These are phyloP conservation scores for Kalaharituber pfeilii DNA, from an alignment of 2,329 filamentous ascomycete species.

Conservation along the genomic window DNA sequence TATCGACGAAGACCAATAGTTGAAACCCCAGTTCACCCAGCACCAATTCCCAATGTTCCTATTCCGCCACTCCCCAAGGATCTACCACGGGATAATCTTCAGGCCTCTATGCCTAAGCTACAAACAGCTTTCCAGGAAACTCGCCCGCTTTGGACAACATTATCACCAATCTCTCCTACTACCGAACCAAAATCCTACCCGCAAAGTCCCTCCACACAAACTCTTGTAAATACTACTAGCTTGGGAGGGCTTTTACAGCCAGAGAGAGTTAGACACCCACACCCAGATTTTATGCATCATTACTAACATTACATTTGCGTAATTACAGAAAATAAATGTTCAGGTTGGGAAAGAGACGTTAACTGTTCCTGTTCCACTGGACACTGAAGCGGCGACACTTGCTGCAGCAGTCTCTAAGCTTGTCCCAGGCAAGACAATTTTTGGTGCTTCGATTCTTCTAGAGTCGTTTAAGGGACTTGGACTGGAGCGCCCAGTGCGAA, in stretches of 20 bases:
- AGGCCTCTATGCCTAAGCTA: background rate
- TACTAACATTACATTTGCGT: background rate
- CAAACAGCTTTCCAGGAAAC: background rate
- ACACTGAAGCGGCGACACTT: background rate
- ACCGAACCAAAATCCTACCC: background rate
- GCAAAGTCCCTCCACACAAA: background rate
- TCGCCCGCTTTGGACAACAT: background rate
- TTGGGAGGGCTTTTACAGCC: background rate
- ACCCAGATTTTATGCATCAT: background rate
- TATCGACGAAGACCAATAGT: background rate
- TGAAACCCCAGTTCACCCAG: background rate
- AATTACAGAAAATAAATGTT: background rate
- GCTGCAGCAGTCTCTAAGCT: background rate
- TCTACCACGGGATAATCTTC: background rate
- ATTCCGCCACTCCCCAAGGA: background rate
- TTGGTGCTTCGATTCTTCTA: background rate
- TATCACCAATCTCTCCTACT: background rate
- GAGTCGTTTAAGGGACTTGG: slow-evolving; percentile 33
- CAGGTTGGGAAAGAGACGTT: background rate
- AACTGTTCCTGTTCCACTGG: background rate
- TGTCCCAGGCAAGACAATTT: background rate
- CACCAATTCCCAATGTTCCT: background rate
- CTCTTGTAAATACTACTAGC: background rate
- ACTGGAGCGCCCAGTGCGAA: slow-evolving; percentile 63
- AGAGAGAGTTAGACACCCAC: background rate